A percentile compares a stretch with the other conserved stretches of the same genome.
These are phyloP conservation scores for Suillus variegatus DNA, from an alignment of 768 basidiomycete species.

Conservation along the genomic window DNA sequence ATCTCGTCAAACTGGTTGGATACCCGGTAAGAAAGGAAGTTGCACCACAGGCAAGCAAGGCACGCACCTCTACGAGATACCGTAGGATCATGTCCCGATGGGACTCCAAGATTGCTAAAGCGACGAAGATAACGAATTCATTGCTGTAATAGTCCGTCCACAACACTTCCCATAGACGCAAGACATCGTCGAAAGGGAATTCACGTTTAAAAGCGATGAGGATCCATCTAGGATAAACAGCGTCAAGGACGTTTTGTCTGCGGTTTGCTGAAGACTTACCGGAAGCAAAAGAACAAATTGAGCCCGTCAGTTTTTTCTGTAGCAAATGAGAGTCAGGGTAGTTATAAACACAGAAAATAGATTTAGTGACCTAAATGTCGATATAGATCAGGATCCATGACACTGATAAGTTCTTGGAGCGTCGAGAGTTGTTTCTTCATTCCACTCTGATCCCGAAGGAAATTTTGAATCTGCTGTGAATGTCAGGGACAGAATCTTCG, in stretches of 20 bases:
- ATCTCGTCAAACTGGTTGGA: conserved; percentile 74
- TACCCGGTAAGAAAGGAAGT: conserved; percentile 1
- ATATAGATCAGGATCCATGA: conserved; percentile 97
- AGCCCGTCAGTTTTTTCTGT: conserved; percentile 86
- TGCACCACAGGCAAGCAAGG: not conserved
- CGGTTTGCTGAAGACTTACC: conserved; percentile 47
- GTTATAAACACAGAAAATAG: not conserved
- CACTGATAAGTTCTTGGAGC: conserved; percentile 84
- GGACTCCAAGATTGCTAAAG: conserved; percentile 90
- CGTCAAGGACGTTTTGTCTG: not conserved
- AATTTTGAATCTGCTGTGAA: conserved; percentile 79
- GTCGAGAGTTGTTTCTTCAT: conserved; percentile 95
- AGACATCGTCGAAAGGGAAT: conserved; percentile 89
- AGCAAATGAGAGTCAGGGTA: conserved; percentile 2
- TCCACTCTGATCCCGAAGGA: conserved; percentile 93
- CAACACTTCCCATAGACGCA: conserved; percentile 90
- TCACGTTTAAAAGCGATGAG: conserved; percentile 96
- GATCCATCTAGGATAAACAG: conserved; percentile 64
- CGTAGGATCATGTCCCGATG: conserved; percentile 94
- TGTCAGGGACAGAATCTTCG: conserved; percentile 9
- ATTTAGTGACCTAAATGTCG: conserved; percentile 69
- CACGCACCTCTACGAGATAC: conserved; percentile 86
- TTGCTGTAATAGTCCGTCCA: conserved; percentile 93
- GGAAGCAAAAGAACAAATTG: conserved; percentile 98
- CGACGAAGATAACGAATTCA: conserved; percentile 89